Base-by-base conservation (phyloP, 2,329 filamentous ascomycete species). In the Aspergillus udagawae region DNA sequence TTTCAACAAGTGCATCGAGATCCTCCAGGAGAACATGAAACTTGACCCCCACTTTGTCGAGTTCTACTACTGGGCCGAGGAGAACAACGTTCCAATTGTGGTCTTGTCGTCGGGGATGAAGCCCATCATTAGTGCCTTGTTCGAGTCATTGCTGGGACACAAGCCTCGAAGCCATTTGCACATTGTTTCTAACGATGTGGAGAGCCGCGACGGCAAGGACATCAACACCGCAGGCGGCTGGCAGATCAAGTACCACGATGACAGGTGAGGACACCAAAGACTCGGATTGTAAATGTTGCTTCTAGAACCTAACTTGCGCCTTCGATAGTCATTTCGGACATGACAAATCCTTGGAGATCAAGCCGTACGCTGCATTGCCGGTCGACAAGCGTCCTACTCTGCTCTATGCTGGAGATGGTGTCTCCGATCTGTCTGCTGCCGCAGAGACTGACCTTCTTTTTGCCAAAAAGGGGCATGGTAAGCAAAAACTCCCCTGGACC, bases 371-470 rank as follows among this genome's bases (percentile, higher is more conserved):
- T 27, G 73, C 85, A 27, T 80, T 96, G 47, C 86, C 90, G 0
- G 80, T 80, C 14, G 73, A 80, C 32, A 76, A 89, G 68, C 83
- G 92, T 45, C 94, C 94, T 2, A 87, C 86, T 42, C 85, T 97
- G 77, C 91, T 97, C 74, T 99, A 99, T 69, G 93, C 94, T 32
- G 94, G 94, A 57, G 93, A 97, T 67, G 93, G 93, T 51, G 91
- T 97, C 4, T 95, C 90, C 2, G 93, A 97, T 72, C 80, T 97
- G 53, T 95, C 90, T 27, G 94, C 93, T 8, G 93, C 94, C 3
- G 86, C 89, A 66, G 92, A 97, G 80, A 96, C 92, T 2, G 92
- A 97, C 73, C 77, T 97, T 54, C 81, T 97, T 38, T 97, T 97
- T 70, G 93, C 93, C 53, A 97, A 97, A 82, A 88, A 89, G 63